Base-by-base conservation (phyloP, 208 protist species). In the Trypanosoma congolense region DNA sequence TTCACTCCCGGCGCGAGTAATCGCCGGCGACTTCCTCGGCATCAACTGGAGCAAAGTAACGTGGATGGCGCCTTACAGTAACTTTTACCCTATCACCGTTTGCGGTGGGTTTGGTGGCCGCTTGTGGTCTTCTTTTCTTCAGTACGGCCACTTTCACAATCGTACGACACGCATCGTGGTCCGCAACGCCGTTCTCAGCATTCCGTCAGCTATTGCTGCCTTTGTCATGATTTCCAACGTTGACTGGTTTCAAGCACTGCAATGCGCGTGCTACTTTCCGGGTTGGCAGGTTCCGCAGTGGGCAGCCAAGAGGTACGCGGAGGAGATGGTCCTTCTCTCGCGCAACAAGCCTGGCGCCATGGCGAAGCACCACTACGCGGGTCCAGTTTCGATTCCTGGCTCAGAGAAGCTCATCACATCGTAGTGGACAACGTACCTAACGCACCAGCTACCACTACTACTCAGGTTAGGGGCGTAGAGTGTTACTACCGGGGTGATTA, bases 61-160 rank as follows among this genome's bases (percentile, higher is more conserved):
- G 33, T 92, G 84, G 84, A 92, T 92, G 84, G 84, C 84, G 4
- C 84, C 84, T 53, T 92, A 92, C 75, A 87, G 73, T 62, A 92
- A 92, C 78, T 88, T 92, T 59, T 92, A 92, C 69, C 84, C 84
- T 49, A 82, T 88, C 70, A 92, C 84, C 25, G 84, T 88, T 65
- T 83, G 73, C 70, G 84, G 78, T 49, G 84, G 84, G 48, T 80
- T 80, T 70, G 77, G 80, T 49, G 84, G 84, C 22, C 84, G 84
- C 41, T 46, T 92, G 56, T 92, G 80, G 80, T 92, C 84, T 24
- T 87, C 77, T 49, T 92, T 92, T 42, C 79, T 92, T 47, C 77
- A 85, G 66, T 92, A 87, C 75, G 84, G 84, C 49, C 80, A 79
- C 70, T 88, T 88, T 31, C 75, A 88, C 54, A 87, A 92, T 67